Evolutionary conservation across 352 stramenopile genomes (phyloP).

Genomic region (Globisporangium okanoganense): DNA sequence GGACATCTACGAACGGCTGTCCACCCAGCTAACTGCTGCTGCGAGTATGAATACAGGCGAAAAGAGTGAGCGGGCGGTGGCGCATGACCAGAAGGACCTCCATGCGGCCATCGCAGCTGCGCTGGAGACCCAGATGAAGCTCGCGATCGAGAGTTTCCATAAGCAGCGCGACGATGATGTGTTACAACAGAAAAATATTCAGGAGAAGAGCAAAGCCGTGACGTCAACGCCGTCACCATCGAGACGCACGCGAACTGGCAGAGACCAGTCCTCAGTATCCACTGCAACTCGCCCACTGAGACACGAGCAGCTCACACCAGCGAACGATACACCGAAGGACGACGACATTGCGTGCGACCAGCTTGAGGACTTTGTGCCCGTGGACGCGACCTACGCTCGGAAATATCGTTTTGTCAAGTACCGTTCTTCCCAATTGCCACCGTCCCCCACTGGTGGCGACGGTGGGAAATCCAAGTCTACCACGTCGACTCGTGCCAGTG

Average conservation of each 20-base stretch:
- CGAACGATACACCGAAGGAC: slow-evolving; percentile 2
- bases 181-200: slow-evolving; percentile 4
- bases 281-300: background rate
- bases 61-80: slow-evolving; percentile 3
- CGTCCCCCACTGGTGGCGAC: slow-evolving; percentile 7
- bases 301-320: background rate
- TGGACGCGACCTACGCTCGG: slow-evolving; percentile 37
- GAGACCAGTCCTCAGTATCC: background rate
- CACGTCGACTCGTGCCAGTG: slow-evolving; percentile 16
- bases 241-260: slow-evolving; percentile 2
- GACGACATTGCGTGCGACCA: slow-evolving; percentile 37
- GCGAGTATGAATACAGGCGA: background rate
- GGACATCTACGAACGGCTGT: slow-evolving; percentile 55
- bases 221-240: slow-evolving; percentile 4
- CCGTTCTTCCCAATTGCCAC: slow-evolving; percentile 9
- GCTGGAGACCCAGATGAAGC: slow-evolving; percentile 48
- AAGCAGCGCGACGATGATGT: slow-evolving; percentile 18
- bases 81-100: slow-evolving; percentile 26
- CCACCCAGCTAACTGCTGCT: slow-evolving; percentile 27
- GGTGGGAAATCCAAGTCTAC: background rate
- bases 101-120: slow-evolving; percentile 46
- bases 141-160: slow-evolving; percentile 23
- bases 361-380: slow-evolving; percentile 44
- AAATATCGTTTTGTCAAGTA: slow-evolving; percentile 46
- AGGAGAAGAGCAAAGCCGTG: background rate